Conservation (phyloP, 169 alveolate species). For the Cryptosporidium parvum region DNA sequence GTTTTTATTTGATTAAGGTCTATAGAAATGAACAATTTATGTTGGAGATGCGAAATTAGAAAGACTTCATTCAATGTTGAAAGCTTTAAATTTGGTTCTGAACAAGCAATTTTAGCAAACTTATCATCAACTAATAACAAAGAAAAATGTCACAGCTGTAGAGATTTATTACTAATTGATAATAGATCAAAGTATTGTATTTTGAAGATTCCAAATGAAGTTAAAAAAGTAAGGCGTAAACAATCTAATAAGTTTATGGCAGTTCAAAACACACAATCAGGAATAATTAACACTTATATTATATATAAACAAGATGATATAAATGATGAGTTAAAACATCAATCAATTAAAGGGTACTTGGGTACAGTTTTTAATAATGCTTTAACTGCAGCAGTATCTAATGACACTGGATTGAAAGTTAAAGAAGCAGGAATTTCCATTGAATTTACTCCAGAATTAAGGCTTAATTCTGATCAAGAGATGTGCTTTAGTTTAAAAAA, state of each 20-base stretch:
- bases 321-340: neutral
- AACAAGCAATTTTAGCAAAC: neutral
- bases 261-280: neutral
- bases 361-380: neutral
- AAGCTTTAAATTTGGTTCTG: neutral
- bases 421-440: constrained; percentile 53
- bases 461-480: neutral
- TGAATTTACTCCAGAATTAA: constrained; percentile 44
- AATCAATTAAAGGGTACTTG: neutral
- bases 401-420: neutral
- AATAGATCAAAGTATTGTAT: neutral
- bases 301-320: neutral
- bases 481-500: constrained; percentile 18
- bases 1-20: neutral
- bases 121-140: neutral
- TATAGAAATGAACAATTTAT: neutral
- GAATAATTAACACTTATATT: neutral
- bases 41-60: constrained; percentile 54
- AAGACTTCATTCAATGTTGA: neutral
- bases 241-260: constrained; percentile 2
- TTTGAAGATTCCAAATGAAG: constrained; percentile 14
- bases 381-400: constrained; percentile 15
- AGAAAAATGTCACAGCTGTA: neutral
- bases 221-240: constrained; percentile 14
- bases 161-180: constrained; percentile 43